These are phyloP conservation scores for Pelargonium australe DNA, from an alignment of 441 rosid species.

Conservation along the genomic window DNA sequence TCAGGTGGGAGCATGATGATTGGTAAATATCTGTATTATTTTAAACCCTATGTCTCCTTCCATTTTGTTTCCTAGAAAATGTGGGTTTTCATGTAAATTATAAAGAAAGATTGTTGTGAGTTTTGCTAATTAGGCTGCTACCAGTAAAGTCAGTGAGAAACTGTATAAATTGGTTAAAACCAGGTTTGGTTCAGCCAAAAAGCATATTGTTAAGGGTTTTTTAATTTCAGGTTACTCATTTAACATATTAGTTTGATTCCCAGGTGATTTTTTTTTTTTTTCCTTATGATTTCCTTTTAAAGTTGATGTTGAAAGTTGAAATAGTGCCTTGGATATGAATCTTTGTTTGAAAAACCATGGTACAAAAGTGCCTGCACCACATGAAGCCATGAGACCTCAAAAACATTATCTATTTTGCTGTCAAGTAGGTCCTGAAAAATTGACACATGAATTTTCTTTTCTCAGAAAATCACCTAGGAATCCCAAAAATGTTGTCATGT, in stretches of 20 bases:
- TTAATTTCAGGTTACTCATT: too few relatives aligned
- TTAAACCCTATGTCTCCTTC: background rate
- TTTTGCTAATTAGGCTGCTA: too few relatives aligned
- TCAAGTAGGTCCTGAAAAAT: background rate
- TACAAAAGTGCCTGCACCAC: too few relatives aligned
- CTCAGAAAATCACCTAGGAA: background rate
- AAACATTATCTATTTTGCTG: background rate
- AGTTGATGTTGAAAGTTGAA: background rate
- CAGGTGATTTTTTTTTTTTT: too few relatives aligned
- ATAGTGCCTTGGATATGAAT: background rate
- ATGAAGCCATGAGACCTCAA: background rate
- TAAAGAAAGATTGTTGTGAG: background rate
- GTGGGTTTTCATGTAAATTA: background rate
- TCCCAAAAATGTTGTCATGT: background rate
- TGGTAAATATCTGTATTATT: background rate
- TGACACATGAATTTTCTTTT: background rate
- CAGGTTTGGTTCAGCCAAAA: too few relatives aligned
- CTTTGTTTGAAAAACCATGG: background rate
- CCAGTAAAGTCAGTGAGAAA: too few relatives aligned
- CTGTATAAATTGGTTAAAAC: too few relatives aligned
- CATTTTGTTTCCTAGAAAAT: background rate
- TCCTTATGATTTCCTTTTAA: too few relatives aligned
- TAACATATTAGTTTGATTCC: too few relatives aligned
- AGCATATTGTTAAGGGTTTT: too few relatives aligned
- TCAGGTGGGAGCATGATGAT: background rate